Evolutionary conservation across 768 basidiomycete species (phyloP).

Genomic region (Leucogyrophana mollusca): DNA sequence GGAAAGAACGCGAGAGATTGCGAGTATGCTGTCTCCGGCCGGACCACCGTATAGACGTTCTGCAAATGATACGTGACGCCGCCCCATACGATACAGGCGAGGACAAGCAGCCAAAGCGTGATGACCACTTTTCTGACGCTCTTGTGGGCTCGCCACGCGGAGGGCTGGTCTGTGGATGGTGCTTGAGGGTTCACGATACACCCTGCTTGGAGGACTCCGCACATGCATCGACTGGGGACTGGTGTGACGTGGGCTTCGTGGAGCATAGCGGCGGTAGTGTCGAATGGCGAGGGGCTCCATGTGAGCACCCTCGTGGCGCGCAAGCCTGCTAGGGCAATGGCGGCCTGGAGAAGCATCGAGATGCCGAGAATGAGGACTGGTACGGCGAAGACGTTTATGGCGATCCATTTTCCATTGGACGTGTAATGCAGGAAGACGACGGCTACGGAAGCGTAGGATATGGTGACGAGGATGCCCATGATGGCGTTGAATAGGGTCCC

Average conservation of each 20-base stretch:
- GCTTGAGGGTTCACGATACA: slow-evolving; percentile 7
- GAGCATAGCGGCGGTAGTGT: slow-evolving; percentile 28
- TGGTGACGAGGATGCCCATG: slow-evolving; percentile 27
- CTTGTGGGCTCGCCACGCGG: slow-evolving; percentile 26
- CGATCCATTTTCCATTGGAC: not conserved
- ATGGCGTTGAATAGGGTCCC: slow-evolving; percentile 17
- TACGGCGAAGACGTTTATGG: slow-evolving; percentile 19
- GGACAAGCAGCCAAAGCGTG: slow-evolving; percentile 22
- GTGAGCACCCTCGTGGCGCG: slow-evolving; percentile 23
- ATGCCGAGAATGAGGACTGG: slow-evolving; percentile 28
- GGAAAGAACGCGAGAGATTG: slow-evolving; percentile 27
- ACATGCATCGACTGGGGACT: slow-evolving; percentile 24
- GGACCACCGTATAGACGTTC: slow-evolving; percentile 3
- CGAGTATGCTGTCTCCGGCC: not conserved
- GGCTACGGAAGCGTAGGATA: slow-evolving; percentile 24
- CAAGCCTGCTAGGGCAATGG: slow-evolving; percentile 22
- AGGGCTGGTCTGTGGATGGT: slow-evolving; percentile 18
- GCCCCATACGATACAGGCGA: slow-evolving; percentile 22
- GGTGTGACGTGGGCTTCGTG: slow-evolving; percentile 21
- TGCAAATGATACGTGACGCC: not conserved
- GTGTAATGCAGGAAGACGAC: slow-evolving; percentile 11
- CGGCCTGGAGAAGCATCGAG: slow-evolving; percentile 19
- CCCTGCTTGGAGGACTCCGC: slow-evolving; percentile 11
- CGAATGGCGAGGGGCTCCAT: slow-evolving; percentile 32
- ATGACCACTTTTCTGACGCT: slow-evolving; percentile 20